Evolutionary conservation across 1,284 basidiomycete genomes (phyloP).

Genomic region (Cryptococcus sp.): DNA sequence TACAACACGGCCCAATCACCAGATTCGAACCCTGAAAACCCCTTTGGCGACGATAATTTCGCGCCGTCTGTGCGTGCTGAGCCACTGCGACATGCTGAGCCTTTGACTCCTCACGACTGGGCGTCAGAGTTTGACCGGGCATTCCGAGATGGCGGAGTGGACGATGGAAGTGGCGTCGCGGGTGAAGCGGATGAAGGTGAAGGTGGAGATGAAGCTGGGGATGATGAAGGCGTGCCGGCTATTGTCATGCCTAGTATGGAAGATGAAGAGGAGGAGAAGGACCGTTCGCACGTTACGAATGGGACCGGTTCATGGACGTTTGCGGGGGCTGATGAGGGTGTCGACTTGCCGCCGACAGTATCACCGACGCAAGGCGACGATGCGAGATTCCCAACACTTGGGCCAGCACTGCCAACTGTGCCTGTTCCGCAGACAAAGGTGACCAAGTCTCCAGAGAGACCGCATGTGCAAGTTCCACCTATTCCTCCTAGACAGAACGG

Average conservation of each 20-base stretch:
- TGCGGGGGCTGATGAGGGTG: constrained; percentile 39
- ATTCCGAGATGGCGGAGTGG: constrained; percentile 24
- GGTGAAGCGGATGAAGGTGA: constrained; percentile 11
- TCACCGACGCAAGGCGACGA: constrained; percentile 21
- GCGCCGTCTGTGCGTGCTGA: constrained; percentile 14
- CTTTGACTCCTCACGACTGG: constrained; percentile 48
- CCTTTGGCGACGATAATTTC: constrained; percentile 48
- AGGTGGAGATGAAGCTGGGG: constrained; percentile 3
- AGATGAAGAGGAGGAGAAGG: constrained; percentile 30
- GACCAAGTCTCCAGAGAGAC: background rate
- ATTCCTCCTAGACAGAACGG: background rate
- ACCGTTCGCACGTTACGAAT: constrained; percentile 3
- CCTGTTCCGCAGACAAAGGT: background rate
- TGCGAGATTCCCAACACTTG: background rate
- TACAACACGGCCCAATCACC: constrained; percentile 34
- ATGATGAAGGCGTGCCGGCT: constrained; percentile 8
- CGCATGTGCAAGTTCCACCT: background rate
- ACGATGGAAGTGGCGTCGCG: background rate
- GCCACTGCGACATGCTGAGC: constrained; percentile 15
- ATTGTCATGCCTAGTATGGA: constrained; percentile 23
- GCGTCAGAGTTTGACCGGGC: constrained; percentile 46
- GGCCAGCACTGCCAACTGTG: background rate
- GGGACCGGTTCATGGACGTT: constrained; percentile 35
- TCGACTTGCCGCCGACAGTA: constrained; percentile 42
- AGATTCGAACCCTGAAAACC: constrained; percentile 38